Evolutionary conservation across 768 basidiomycete species (phyloP), one percentile per base, ranked within the genome.

Genomic region (Flagelloscypha sp.): DNA sequence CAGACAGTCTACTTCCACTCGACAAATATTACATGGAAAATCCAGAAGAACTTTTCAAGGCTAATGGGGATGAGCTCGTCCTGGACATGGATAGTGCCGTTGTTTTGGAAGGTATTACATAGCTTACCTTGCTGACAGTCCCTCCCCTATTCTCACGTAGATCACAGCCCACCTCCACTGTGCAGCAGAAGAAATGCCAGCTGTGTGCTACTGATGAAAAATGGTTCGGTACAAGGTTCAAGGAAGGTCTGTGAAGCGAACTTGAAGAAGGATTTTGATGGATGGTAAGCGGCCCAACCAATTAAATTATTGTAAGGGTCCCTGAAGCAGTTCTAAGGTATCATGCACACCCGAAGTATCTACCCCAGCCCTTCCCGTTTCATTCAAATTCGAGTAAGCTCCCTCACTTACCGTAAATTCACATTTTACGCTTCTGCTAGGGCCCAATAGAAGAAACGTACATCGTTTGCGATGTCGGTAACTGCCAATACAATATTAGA

Each of bases 151-250:
- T 19, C 40, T 41, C 18, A 44, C 13, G n/a, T 8, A 24, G 35
- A 34, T 17, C 36, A 8, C 34, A 71, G 81, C 76, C 5, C 89
- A 92, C 50, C 54, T 93, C 9, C 90, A 93, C 51, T 94, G 88
- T 45, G 90, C 89, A 12, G 85, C 75, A 1, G 65, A 79, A 36
- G 90, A 93, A 56, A 83, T 94, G 74, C 89, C 89, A 0, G n/a
- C 45, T 92, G 16, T 74, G 71, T 12, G 42, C 57, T 1, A 74
- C 73, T 10, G 90, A 92, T 43, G 61, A 64, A 22, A 47, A 54
- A 12, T 93, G 81, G 58, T 94, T 94, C 49, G 89, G 85, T 6
- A 65, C 73, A 4, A 48, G 59, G 30, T 65, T 78, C 33, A 59
- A 59, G 10, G 63, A 70, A 24, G n/a, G 50, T 92, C 12, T 89